phyloP scores from a whole-genome alignment of 2,329 filamentous ascomycete genomes.

The Bipolaris cookei region DNA sequence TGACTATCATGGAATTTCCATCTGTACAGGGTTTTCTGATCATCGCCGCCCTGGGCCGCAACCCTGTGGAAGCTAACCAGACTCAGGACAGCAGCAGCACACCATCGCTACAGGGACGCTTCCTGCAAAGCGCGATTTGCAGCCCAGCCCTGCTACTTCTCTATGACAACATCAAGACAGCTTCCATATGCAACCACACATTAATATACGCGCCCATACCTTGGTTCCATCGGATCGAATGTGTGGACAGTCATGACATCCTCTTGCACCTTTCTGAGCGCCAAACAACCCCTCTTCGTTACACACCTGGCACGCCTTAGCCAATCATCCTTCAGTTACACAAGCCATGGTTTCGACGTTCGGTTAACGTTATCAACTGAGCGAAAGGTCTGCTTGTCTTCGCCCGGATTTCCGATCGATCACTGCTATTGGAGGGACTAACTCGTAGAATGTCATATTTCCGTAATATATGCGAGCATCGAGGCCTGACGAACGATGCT shows the following conservation, averaged over 20 bases:
- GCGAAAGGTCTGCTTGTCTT: not conserved
- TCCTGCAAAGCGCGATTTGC: conserved; percentile 5
- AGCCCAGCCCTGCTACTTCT: not conserved
- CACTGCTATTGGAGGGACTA: conserved; percentile 12
- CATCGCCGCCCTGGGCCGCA: not conserved
- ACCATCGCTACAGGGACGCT: not conserved
- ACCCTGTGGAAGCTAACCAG: conserved; percentile 1
- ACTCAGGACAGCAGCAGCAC: not conserved
- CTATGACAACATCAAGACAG: not conserved
- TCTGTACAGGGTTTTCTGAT: not conserved
- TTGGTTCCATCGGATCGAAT: not conserved
- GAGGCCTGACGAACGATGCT: not conserved
- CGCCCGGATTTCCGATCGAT: conserved; percentile 2
- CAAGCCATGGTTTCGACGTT: not conserved
- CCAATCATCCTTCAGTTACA: not conserved
- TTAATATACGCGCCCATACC: not conserved
- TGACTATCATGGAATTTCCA: not conserved
- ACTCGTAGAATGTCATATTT: not conserved
- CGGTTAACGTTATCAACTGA: not conserved
- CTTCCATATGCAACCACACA: not conserved
- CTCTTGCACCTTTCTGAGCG: not conserved
- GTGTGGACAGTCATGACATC: not conserved
- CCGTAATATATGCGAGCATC: conserved; percentile 7
- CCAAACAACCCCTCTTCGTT: conserved; percentile 4
- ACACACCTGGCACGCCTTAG: not conserved